Conservation (phyloP, 1,284 basidiomycete genomes). For the Rhodotorula mucilaginosa region DNA sequence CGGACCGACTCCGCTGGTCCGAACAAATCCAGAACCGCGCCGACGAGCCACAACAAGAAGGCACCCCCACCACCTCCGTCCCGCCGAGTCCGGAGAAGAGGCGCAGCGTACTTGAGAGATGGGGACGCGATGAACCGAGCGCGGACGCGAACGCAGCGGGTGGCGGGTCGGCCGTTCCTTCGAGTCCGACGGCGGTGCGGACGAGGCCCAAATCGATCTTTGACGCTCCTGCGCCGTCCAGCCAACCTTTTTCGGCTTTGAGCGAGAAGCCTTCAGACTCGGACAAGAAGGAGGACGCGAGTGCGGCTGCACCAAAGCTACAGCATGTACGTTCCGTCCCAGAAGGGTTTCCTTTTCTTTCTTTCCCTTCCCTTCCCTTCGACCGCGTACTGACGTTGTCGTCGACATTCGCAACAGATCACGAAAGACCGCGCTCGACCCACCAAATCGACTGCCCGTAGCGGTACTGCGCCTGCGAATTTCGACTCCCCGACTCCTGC, state of each 20-base stretch:
- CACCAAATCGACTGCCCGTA: conserved; percentile 15
- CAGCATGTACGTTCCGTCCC: not conserved
- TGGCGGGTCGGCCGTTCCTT: not conserved
- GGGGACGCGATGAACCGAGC: conserved; percentile 29
- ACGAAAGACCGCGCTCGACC: conserved; percentile 11
- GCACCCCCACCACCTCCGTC: not conserved
- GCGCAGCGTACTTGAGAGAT: conserved; percentile 32
- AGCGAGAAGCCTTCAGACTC: not conserved
- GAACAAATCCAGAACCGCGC: conserved; percentile 2
- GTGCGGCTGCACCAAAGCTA: not conserved
- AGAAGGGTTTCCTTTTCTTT: not conserved
- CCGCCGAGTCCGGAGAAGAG: conserved; percentile 21
- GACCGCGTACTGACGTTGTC: not conserved
- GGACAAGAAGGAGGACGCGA: not conserved
- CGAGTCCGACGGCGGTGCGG: not conserved
- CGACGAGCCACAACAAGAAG: not conserved
- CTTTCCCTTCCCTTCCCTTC: too few species aligned
- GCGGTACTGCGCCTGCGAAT: not conserved
- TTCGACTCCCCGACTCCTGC: too few species aligned
- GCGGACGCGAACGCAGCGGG: conserved; percentile 10
- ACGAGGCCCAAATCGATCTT: not conserved
- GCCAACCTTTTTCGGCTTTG: too few species aligned
- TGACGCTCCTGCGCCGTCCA: not conserved
- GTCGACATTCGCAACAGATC: not conserved
- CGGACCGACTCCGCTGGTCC: conserved; percentile 26